Evolutionary conservation across 106 monocot genomes (phyloP).

Genomic region (Dendrobium officinale): DNA sequence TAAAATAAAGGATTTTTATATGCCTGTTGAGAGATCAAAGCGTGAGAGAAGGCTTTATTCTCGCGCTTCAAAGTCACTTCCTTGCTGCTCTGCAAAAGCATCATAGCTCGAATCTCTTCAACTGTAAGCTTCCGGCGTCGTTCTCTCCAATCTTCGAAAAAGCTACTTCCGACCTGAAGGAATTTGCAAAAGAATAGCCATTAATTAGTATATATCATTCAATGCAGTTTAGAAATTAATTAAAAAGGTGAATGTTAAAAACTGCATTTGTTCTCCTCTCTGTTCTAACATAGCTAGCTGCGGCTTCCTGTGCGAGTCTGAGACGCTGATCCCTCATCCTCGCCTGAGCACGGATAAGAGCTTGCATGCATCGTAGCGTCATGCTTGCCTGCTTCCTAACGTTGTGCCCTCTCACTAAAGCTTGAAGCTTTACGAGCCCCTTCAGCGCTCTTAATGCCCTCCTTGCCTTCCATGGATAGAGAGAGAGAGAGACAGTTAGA

Average conservation of each 20-base stretch:
- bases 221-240: not conserved
- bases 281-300: not conserved
- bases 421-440: constrained; percentile 93
- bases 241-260: not conserved
- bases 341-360: constrained; percentile 70
- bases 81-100: constrained; percentile 44
- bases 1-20: not conserved
- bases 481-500: not conserved
- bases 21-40: constrained; percentile 63
- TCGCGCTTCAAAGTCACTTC: constrained; percentile 20
- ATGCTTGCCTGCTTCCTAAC: constrained; percentile 91
- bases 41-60: constrained; percentile 49
- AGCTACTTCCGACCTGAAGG: constrained; percentile 38
- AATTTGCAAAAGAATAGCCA: not conserved
- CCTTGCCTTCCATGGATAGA: constrained; percentile 43
- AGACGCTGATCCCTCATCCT: constrained; percentile 74
- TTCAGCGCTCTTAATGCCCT: constrained; percentile 75
- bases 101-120: constrained; percentile 69
- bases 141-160: constrained; percentile 53
- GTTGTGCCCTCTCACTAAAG: constrained; percentile 87
- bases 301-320: constrained; percentile 20
- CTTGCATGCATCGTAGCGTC: constrained; percentile 94
- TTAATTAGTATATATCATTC: no score
- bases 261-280: not conserved
- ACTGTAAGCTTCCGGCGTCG: constrained; percentile 46